These are phyloP conservation scores for Aspergillus fumigatus DNA, from an alignment of 2,329 filamentous ascomycete genomes.

Conservation along the genomic window DNA sequence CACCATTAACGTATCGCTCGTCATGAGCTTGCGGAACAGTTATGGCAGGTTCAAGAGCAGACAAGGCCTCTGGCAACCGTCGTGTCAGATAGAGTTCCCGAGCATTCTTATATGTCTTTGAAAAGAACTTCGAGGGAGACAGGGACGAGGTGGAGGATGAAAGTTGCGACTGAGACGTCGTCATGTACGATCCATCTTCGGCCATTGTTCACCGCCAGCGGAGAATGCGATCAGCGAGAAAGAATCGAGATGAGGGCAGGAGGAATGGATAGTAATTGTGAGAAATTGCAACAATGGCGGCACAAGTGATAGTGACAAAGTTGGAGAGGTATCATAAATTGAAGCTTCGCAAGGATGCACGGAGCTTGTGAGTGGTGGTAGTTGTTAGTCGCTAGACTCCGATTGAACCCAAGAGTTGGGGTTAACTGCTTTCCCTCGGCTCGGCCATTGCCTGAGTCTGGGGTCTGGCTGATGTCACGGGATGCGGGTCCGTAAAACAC, in stretches of 20 bases:
- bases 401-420: not conserved
- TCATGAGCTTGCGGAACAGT: slow-evolving; percentile 47
- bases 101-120: slow-evolving; percentile 89
- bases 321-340: not conserved
- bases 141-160: slow-evolving; percentile 66
- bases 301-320: not conserved
- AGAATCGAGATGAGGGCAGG: not conserved
- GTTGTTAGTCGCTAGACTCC: not conserved
- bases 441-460: not conserved
- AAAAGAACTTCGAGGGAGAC: slow-evolving; percentile 60
- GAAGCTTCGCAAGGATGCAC: not conserved
- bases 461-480: not conserved
- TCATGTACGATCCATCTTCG: slow-evolving; percentile 27
- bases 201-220: slow-evolving; percentile 26
- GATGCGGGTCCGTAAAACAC: not conserved
- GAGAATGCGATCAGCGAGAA: not conserved
- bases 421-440: not conserved
- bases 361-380: not conserved
- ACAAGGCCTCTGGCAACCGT: slow-evolving; percentile 82
- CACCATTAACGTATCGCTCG: slow-evolving; percentile 40
- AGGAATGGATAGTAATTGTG: not conserved
- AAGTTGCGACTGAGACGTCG: slow-evolving; percentile 49
- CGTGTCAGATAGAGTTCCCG: slow-evolving; percentile 93
- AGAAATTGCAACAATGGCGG: not conserved
- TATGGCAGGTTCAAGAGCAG: slow-evolving; percentile 78